Evolutionary conservation across 805 yeast species (phyloP).

Genomic region (Candida adriatica): DNA sequence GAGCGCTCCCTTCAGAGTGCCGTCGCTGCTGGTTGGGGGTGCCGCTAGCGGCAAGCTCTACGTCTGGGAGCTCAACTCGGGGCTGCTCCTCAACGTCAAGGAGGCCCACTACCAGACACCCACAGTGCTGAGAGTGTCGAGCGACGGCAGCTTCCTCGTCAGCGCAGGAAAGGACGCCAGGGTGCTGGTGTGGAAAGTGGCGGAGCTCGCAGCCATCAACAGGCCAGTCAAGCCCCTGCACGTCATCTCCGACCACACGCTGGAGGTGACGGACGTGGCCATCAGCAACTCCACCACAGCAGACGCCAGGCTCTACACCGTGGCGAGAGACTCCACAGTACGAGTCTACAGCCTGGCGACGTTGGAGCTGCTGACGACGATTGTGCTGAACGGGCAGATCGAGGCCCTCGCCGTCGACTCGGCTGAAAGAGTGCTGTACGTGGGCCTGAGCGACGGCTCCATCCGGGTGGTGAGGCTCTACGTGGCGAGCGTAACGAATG

Average conservation of each 20-base stretch:
- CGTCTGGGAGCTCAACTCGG: constrained; percentile 81
- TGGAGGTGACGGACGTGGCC: constrained; percentile 43
- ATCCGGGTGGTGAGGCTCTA: constrained; percentile 52
- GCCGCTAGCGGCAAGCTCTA: constrained; percentile 69
- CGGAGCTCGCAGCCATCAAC: constrained; percentile 46
- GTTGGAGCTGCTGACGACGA: constrained; percentile 52
- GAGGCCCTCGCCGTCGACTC: constrained; percentile 64
- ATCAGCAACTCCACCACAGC: constrained; percentile 43
- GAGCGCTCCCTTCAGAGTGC: constrained; percentile 35
- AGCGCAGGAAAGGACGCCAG: constrained; percentile 83
- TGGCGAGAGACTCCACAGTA: constrained; percentile 68
- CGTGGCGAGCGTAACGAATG: constrained; percentile 22
- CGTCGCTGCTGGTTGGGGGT: constrained; percentile 70
- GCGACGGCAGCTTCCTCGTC: constrained; percentile 59
- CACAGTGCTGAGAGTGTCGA: constrained; percentile 48
- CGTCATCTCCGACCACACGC: constrained; percentile 47
- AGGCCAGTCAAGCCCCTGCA: constrained; percentile 46
- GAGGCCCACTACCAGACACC: constrained; percentile 83
- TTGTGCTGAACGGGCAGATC: constrained; percentile 57
- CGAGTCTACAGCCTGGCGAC: constrained; percentile 54
- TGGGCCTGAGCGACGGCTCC: constrained; percentile 59
- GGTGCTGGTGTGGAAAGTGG: constrained; percentile 62
- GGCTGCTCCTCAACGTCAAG: constrained; percentile 60
- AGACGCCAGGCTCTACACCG: constrained; percentile 61
- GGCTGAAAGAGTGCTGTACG: constrained; percentile 66